Conservation (phyloP, 2,329 filamentous ascomycete genomes). For the Bisporella sp. region DNA sequence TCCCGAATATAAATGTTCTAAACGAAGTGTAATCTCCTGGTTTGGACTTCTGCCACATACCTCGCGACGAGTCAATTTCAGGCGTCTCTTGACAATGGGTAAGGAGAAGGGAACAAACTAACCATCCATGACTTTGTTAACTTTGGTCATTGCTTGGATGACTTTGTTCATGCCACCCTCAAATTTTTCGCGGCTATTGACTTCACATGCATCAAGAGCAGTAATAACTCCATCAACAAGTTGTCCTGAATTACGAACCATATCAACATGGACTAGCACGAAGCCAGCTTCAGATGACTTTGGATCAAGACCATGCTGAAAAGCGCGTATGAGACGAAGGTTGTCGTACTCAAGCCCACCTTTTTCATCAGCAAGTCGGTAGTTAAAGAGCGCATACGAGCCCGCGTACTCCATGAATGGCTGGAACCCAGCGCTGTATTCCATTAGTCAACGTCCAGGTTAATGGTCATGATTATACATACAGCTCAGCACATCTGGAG, state of each 20-base stretch:
- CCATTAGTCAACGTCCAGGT: neutral
- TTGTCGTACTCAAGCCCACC: constrained; percentile 55
- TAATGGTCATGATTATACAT: constrained; percentile 35
- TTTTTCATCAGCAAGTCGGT: constrained; percentile 49
- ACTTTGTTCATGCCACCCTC: constrained; percentile 58
- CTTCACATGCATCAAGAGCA: constrained; percentile 53
- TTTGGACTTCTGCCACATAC: constrained; percentile 86
- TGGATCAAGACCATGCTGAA: constrained; percentile 82
- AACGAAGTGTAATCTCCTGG: constrained; percentile 81
- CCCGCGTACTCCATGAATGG: constrained; percentile 86
- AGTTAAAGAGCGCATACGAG: constrained; percentile 64
- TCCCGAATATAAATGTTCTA: constrained; percentile 95
- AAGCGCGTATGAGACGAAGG: constrained; percentile 81
- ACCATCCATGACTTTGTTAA: constrained; percentile 76
- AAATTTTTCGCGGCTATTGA: constrained; percentile 45
- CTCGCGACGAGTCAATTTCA: constrained; percentile 32
- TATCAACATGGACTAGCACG: constrained; percentile 91
- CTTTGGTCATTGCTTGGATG: constrained; percentile 56
- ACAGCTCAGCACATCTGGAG: constrained; percentile 78
- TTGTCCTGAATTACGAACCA: constrained; percentile 80
- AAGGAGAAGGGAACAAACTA: constrained; percentile 20
- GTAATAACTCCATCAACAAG: constrained; percentile 67
- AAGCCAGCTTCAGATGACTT: constrained; percentile 89
- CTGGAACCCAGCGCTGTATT: constrained; percentile 60
- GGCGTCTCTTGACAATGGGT: constrained; percentile 7